Conservation (phyloP, 306 rosid species). For the Rosa persica region DNA sequence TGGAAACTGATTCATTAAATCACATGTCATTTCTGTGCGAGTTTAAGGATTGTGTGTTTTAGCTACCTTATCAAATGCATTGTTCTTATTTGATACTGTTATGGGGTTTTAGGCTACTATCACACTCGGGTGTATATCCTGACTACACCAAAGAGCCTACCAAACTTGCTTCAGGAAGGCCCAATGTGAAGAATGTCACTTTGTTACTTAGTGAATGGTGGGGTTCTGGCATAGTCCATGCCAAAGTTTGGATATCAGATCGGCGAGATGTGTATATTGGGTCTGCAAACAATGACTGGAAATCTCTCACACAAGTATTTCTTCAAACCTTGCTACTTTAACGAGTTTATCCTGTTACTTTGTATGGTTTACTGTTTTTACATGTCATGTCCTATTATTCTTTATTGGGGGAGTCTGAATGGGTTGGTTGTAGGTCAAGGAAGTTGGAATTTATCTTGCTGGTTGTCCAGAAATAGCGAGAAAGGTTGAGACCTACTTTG, state of each 20-base stretch:
- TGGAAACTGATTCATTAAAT: neutral
- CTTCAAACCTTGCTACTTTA: neutral
- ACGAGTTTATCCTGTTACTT: neutral
- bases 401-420: neutral
- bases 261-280: slow-evolving; percentile 71
- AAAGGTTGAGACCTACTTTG: slow-evolving; percentile 64
- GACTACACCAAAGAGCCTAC: slow-evolving; percentile 61
- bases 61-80: neutral
- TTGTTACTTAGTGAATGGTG: slow-evolving; percentile 68
- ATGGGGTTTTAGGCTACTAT: slow-evolving; percentile 53
- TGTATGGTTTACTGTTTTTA: neutral
- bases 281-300: slow-evolving; percentile 97
- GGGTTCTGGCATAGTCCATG: slow-evolving; percentile 91
- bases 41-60: neutral
- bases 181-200: slow-evolving; percentile 83
- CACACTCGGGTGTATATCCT: slow-evolving; percentile 91
- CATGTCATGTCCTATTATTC: slow-evolving; percentile 9
- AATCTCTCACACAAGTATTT: slow-evolving; percentile 84
- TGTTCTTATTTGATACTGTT: neutral
- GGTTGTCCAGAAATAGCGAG: slow-evolving; percentile 70
- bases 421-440: slow-evolving; percentile 66
- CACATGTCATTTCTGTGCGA: neutral
- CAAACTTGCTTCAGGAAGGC: slow-evolving; percentile 75
- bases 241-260: slow-evolving; percentile 96
- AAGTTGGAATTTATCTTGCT: slow-evolving; percentile 79